Evolutionary conservation across 768 basidiomycete species (phyloP).

Genomic region (Paxillus ammoniavirescens): DNA sequence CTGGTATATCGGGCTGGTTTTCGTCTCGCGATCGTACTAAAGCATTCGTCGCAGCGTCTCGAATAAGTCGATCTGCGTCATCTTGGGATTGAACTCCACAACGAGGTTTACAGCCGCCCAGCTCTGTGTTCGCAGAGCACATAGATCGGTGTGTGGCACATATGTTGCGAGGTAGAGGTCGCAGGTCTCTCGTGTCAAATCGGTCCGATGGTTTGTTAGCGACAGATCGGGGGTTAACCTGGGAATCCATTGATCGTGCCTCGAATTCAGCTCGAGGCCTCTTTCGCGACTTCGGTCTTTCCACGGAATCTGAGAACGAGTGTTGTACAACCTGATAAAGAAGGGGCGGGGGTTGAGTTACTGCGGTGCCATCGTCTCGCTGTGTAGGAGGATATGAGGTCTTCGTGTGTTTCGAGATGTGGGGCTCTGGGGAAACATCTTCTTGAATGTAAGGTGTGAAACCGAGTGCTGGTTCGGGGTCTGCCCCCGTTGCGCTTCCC

Average conservation of each 20-base stretch:
- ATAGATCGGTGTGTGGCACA: not conserved
- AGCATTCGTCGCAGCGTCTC: conserved; percentile 17
- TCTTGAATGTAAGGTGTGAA: not conserved
- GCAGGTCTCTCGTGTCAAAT: conserved; percentile 11
- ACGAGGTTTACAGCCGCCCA: not conserved
- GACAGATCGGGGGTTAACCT: not conserved
- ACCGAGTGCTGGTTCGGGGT: not conserved
- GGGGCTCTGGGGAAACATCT: not conserved
- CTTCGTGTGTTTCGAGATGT: not conserved
- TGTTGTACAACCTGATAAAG: not conserved
- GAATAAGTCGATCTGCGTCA: conserved; percentile 16
- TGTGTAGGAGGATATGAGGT: not conserved
- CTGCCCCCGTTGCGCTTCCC: not conserved
- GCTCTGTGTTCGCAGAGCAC: not conserved
- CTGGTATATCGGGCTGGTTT: conserved; percentile 4
- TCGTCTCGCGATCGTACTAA: conserved; percentile 6
- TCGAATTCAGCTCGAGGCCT: conserved; percentile 20
- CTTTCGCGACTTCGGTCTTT: conserved; percentile 9
- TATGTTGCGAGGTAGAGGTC: conserved; percentile 24
- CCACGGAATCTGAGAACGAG: not conserved
- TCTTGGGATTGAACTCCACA: conserved; percentile 7
- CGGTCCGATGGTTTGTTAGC: conserved; percentile 13
- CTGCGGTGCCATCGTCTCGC: not conserved
- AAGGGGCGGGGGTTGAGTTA: not conserved
- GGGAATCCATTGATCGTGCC: not conserved